Percentiles rank a stretch among this genome's conserved stretches.
phyloP scores from a whole-genome alignment of 2,329 filamentous ascomycete species.

The Diplodia scrobiculata region DNA sequence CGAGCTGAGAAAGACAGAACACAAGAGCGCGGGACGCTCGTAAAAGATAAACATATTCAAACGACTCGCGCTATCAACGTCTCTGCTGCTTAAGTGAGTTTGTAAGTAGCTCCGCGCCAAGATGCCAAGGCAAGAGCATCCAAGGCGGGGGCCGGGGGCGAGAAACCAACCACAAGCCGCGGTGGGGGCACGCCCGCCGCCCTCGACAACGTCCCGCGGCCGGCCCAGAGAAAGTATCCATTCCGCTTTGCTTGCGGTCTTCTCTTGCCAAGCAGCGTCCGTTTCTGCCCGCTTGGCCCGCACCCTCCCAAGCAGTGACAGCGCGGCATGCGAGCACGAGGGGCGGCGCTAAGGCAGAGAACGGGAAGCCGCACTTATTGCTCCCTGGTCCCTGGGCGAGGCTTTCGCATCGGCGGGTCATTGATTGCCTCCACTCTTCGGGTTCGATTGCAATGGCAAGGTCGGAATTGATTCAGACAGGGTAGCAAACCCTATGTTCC shows the following conservation, averaged over 20 bases:
- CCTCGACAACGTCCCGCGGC: neutral
- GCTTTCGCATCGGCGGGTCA: too few species aligned
- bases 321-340: constrained; percentile 3
- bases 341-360: neutral
- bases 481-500: neutral
- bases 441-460: neutral
- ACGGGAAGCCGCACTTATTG: too few species aligned
- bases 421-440: neutral
- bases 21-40: neutral
- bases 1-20: neutral
- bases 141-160: neutral
- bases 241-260: neutral
- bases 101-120: neutral
- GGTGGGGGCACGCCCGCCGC: neutral
- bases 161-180: constrained; percentile 4
- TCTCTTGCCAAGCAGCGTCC: neutral
- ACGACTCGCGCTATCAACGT: neutral
- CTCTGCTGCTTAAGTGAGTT: neutral
- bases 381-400: too few species aligned
- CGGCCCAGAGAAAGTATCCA: constrained; percentile 3
- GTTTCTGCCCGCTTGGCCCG: constrained; percentile 5
- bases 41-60: neutral
- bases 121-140: constrained; percentile 4
- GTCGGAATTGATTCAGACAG: neutral
- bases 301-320: neutral